Evolutionary conservation across 345 rosid species (phyloP).

Genomic region (Chamaenerion angustifolium): DNA sequence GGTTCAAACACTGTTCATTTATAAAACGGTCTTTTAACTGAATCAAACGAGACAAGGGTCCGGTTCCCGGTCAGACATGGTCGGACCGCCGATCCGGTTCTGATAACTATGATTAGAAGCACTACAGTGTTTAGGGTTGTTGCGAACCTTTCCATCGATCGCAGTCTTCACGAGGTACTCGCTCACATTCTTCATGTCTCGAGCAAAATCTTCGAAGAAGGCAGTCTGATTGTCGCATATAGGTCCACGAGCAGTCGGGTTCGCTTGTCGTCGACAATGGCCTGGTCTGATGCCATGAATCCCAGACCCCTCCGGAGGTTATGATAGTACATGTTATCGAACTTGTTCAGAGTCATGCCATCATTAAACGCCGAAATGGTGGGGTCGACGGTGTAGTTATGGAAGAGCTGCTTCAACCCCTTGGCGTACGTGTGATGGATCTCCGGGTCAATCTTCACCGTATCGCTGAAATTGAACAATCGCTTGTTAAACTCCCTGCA

Average conservation of each 20-base stretch:
- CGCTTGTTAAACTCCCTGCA: conserved; percentile 49
- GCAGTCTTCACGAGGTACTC: conserved; percentile 27
- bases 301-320: conserved; percentile 45
- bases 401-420: conserved; percentile 33
- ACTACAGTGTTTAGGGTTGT: no score
- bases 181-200: conserved; percentile 45
- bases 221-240: conserved; percentile 39
- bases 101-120: no score
- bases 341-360: conserved; percentile 50
- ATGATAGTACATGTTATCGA: conserved; percentile 67
- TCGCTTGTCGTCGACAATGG: conserved; percentile 28
- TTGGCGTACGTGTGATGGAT: conserved; percentile 29
- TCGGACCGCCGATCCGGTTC: no score
- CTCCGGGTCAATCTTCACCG: conserved; percentile 15
- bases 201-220: conserved; percentile 34
- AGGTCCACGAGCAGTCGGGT: conserved; percentile 35
- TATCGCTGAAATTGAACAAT: conserved; percentile 27
- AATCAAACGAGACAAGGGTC: no score
- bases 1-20: no score
- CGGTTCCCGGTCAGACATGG: no score
- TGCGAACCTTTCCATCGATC: conserved; percentile 36
- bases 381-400: conserved; percentile 23
- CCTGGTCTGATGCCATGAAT: conserved; percentile 35
- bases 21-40: no score
- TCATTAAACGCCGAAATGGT: conserved; percentile 59